A percentile compares a stretch with the other conserved stretches of the same genome.
phyloP scores from a whole-genome alignment of 176 grass and related monocot species.

The Ananas comosus region DNA sequence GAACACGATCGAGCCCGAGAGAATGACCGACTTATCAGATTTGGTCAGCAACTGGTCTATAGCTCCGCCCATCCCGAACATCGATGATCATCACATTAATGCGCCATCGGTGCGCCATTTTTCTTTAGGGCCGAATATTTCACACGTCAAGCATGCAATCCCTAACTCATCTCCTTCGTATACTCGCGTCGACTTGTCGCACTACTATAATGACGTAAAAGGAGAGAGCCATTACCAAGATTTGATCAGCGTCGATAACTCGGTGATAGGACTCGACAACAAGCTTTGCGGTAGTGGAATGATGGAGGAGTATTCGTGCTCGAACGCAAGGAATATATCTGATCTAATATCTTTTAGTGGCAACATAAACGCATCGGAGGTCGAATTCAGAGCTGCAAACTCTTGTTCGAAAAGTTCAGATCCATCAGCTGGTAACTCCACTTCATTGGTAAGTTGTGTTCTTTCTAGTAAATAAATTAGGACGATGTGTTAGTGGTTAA shows the following conservation, averaged over 20 bases:
- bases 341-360: conserved; percentile 67
- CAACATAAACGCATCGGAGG: conserved; percentile 16
- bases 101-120: conserved; percentile 19
- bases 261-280: conserved; percentile 48
- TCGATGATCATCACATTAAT: conserved; percentile 34
- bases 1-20: conserved; percentile 24
- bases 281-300: conserved; percentile 29
- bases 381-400: conserved; percentile 3
- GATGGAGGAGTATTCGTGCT: conserved; percentile 51
- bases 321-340: conserved; percentile 52
- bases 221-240: conserved; percentile 12
- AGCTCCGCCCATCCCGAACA: conserved; percentile 48
- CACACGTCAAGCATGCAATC: conserved; percentile 46
- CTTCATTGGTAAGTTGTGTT: background rate
- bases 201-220: background rate
- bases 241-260: conserved; percentile 36
- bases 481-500: background rate
- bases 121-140: conserved; percentile 12
- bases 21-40: conserved; percentile 58
- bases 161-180: conserved; percentile 19
- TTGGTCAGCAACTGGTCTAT: conserved; percentile 85
- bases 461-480: background rate
- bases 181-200: background rate
- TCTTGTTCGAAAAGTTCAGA: conserved; percentile 25
- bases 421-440: no score